Percentiles rank a stretch among this genome's conserved stretches.
phyloP scores from a whole-genome alignment of 2,329 filamentous ascomycete species.

The Beauveria bassiana region DNA sequence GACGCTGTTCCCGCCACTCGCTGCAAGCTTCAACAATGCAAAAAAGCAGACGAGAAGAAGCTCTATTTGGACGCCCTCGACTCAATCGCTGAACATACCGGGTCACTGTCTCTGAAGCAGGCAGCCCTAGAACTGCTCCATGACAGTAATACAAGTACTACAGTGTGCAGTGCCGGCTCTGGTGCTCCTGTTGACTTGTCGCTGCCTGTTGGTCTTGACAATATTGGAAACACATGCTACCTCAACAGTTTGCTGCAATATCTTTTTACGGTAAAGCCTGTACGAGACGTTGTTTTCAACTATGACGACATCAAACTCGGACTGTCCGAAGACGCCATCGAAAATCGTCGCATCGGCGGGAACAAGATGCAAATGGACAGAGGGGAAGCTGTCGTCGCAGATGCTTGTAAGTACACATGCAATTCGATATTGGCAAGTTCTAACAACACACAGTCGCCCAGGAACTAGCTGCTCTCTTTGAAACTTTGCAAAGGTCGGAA shows the following conservation, averaged over 20 bases:
- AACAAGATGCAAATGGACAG: conserved; percentile 41
- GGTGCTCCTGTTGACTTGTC: conserved; percentile 28
- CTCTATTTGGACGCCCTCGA: conserved; percentile 28
- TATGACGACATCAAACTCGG: conserved; percentile 66
- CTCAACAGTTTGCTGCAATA: conserved; percentile 95
- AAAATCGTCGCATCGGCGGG: conserved; percentile 67
- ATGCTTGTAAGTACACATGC: conserved; percentile 62
- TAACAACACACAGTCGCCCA: conserved; percentile 53
- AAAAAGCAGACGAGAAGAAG: conserved; percentile 21
- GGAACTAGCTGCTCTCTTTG: conserved; percentile 64
- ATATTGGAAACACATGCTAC: conserved; percentile 97
- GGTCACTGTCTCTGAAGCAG: conserved; percentile 21
- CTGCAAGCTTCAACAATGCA: conserved; percentile 19
- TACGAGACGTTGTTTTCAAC: conserved; percentile 72
- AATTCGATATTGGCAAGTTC: conserved; percentile 28
- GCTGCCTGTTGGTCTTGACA: conserved; percentile 78
- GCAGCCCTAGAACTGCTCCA: conserved; percentile 21
- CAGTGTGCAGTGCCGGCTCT: conserved; percentile 8
- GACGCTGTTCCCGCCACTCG: conserved; percentile 1
- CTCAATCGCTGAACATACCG: conserved; percentile 26
- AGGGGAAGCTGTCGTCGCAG: conserved; percentile 55
- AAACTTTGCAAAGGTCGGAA: conserved; percentile 57
- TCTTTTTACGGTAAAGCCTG: conserved; percentile 77
- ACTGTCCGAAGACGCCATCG: conserved; percentile 54
- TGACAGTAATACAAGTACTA: conserved; percentile 12